Base-by-base conservation (phyloP, 768 basidiomycete species). In the Collybiopsis luxurians region DNA sequence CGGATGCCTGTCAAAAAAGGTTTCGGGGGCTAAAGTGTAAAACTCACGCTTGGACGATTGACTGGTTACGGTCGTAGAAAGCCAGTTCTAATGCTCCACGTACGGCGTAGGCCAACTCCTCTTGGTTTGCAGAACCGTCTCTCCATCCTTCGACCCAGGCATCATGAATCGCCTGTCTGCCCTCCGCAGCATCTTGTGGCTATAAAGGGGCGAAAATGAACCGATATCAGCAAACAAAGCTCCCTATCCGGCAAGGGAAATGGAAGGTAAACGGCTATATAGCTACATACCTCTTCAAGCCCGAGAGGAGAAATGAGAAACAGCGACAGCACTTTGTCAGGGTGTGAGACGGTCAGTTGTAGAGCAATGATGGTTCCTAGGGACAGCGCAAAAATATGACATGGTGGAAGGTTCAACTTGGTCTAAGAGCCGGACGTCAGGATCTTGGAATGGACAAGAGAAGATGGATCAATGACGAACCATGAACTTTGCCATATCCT, bases 351-450 rank as follows among this genome's bases (percentile, higher is more conserved):
- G 9, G 70, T 64, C 38, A 70, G 50, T 46, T 68, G 65, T 7
- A 71, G 55, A 27, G 60, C 64, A 23, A 69, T 60, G 28, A 62
- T 60, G 12, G 65, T 58, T 2, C 70, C 70, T 21, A 70, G 62
- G 1, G 64, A 61, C 3, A 69, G 45, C 5, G 65, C 69, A 30
- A 71, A 68, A 30, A 71, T 54, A 58, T 69, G 67, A 12, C 66
- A 50, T 0, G 67, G 65, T 4, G 70, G 66, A 11, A 71, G 63
- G 27, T 62, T 47, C 42, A 69, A 53, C 12, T 66, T 60, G 61
- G 64, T 63, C 70, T 70, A 51, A 52, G 12, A 17, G 28, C 42
- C 34, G 30, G 12, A 24, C 28, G 12, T 31, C 23, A 48, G 51
- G 27, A 45, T 26, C 2, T 19, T 31, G n/a, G 10, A 23, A 19